Evolutionary conservation across 75 land plant species (phyloP), one percentile per base, ranked within the genome.

Genomic region (Ceratopteris richardii): DNA sequence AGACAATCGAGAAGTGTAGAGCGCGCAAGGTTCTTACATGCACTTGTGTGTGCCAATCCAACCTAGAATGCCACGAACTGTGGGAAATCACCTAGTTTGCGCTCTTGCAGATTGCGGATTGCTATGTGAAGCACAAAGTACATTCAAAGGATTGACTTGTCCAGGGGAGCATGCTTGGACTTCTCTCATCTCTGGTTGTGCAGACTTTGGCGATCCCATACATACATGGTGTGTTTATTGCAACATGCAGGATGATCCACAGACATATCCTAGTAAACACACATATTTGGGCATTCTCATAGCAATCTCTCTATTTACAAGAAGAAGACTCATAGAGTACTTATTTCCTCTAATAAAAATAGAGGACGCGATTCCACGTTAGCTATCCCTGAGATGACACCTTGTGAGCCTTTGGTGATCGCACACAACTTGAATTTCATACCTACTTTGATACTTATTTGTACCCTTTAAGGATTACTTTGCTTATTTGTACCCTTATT

Each of bases 161-260:
- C 18, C 18, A 46, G 22, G 22, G 22, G 61, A 66, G 24, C 20
- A 48, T 56, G 37, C 67, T 41, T 75, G 76, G 76, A 78, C 72
- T 1, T 42, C 73, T 0, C 5, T 82, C 50, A 65, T 82, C 41
- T 56, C 68, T 24, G 75, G 72, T 4, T 82, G 70, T 62, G 71
- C 76, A 1, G 59, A 62, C 47, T 23, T 42, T 56, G 76, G 74
- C 3, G 50, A 46, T 3, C 50, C 50, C 14, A 14, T 46, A 21
- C 50, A 18, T 46, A 17, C 50, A 5, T 46, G 5, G 22, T 5
- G 17, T 18, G 4, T 46, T n/a, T 46, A 5, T 14, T n/a, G 17
- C 22, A 14, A 4, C 3, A 46, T 46, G 50, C 18, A 46, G 17
- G 50, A 46, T 18, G 50, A 33, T 9, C 37, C 37, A 3, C 37